A percentile compares a stretch with the other conserved stretches of the same genome.
Conservation (phyloP, 768 basidiomycete genomes). For the Boletus rex-veris region DNA sequence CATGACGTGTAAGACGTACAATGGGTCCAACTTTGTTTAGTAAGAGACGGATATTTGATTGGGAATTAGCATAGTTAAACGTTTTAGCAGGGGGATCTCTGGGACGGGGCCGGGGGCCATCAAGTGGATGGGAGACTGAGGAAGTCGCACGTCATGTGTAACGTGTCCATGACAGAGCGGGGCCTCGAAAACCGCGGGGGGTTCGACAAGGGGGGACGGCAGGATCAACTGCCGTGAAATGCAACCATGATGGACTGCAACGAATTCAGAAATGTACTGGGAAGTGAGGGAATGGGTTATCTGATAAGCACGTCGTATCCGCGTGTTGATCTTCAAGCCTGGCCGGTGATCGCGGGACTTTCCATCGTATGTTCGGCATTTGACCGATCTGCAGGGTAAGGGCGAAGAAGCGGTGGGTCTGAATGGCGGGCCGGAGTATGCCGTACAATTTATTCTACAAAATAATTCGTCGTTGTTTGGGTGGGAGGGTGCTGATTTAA, state of each 20-base stretch:
- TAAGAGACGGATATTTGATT: constrained; percentile 25
- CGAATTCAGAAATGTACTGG: neutral
- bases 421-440: constrained; percentile 6
- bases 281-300: neutral
- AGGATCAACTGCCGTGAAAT: constrained; percentile 3
- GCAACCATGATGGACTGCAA: neutral
- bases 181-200: neutral
- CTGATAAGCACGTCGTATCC: constrained; percentile 9
- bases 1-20: constrained; percentile 20
- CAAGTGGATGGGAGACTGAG: neutral
- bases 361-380: constrained; percentile 9
- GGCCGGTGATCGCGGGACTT: constrained; percentile 25
- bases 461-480: neutral
- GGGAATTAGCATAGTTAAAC: constrained; percentile 32
- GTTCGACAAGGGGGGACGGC: neutral
- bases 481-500: constrained; percentile 30
- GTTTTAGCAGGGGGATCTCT: constrained; percentile 26
- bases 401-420: constrained; percentile 18
- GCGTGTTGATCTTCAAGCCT: constrained; percentile 1
- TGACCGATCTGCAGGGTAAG: constrained; percentile 20
- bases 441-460: neutral
- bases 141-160: neutral
- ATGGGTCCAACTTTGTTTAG: constrained; percentile 5
- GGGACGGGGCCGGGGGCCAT: constrained; percentile 13
- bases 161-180: neutral